Percentiles rank a stretch among this genome's conserved stretches.
phyloP scores from a whole-genome alignment of 116 monocot species.

The Zostera marina region DNA sequence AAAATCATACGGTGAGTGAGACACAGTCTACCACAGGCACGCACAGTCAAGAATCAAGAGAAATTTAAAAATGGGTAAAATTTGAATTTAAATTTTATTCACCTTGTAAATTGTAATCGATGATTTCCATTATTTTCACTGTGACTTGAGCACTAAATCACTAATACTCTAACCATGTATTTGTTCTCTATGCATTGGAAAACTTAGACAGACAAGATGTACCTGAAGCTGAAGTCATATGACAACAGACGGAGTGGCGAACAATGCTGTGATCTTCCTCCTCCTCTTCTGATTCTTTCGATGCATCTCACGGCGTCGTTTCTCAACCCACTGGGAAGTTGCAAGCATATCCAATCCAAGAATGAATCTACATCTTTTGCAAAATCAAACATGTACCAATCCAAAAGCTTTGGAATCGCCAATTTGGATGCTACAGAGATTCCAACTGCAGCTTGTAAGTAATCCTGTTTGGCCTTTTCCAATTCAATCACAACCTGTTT shows the following conservation, averaged over 20 bases:
- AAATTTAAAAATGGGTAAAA: too few relatives aligned
- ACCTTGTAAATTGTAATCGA: too few relatives aligned
- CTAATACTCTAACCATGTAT: too few relatives aligned
- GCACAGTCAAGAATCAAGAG: too few relatives aligned
- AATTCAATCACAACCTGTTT: conserved; percentile 65
- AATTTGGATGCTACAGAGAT: conserved; percentile 27
- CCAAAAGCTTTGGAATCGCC: conserved; percentile 61
- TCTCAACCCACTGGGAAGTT: conserved; percentile 41
- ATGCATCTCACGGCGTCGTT: conserved; percentile 55
- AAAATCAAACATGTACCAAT: conserved; percentile 83
- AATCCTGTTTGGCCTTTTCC: conserved; percentile 70
- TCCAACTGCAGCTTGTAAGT: conserved; percentile 71
- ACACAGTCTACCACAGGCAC: too few relatives aligned
- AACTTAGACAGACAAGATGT: conserved; percentile 38
- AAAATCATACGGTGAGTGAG: too few relatives aligned
- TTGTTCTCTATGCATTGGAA: too few relatives aligned
- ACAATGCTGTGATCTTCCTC: conserved; percentile 7
- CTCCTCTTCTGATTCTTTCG: conserved; percentile 27
- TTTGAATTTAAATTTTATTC: too few relatives aligned
- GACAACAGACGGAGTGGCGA: conserved; percentile 35
- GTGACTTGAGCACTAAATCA: too few relatives aligned
- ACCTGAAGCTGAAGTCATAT: conserved; percentile 89
- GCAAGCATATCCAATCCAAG: conserved; percentile 80
- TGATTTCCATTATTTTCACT: too few relatives aligned
- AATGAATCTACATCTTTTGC: conserved; percentile 67